Conservation (phyloP, 352 stramenopile genomes). For the Phytophthora sojae region DNA sequence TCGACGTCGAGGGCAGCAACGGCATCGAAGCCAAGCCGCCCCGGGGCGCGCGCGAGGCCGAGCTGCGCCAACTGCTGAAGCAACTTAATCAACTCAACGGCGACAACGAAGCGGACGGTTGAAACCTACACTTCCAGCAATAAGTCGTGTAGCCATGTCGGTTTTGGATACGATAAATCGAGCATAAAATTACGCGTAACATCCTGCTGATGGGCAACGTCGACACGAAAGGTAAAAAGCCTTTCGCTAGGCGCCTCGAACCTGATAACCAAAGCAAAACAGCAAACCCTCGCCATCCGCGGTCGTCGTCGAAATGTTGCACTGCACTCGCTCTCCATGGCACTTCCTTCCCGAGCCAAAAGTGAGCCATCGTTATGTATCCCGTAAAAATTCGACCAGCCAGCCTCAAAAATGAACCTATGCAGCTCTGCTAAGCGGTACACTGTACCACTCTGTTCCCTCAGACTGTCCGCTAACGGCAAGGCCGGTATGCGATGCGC, state of each 20-base stretch:
- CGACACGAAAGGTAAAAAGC: constrained; percentile 7
- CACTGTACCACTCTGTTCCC: constrained; percentile 21
- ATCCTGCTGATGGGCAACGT: constrained; percentile 28
- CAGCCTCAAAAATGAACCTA: constrained; percentile 19
- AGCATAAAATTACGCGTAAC: constrained; percentile 14
- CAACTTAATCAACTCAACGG: constrained; percentile 43
- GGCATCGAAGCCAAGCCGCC: not conserved
- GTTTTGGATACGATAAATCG: constrained; percentile 14
- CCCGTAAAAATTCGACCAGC: not conserved
- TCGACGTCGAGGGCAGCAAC: not conserved
- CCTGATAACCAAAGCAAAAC: not conserved
- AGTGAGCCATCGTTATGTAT: not conserved
- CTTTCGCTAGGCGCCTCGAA: not conserved
- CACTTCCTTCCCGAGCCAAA: not conserved
- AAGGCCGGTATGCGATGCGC: constrained; percentile 6
- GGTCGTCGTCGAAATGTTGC: constrained; percentile 1
- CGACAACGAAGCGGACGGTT: constrained; percentile 6
- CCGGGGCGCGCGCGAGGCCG: constrained; percentile 34
- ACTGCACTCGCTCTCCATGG: not conserved
- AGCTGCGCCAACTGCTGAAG: constrained; percentile 49
- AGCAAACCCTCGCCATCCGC: not conserved
- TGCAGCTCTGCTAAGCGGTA: constrained; percentile 15
- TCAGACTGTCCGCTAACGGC: constrained; percentile 25
- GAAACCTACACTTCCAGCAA: constrained; percentile 13
- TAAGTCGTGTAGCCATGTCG: constrained; percentile 19